Base-by-base conservation (phyloP, 768 basidiomycete genomes). In the Pleurotus platypus region DNA sequence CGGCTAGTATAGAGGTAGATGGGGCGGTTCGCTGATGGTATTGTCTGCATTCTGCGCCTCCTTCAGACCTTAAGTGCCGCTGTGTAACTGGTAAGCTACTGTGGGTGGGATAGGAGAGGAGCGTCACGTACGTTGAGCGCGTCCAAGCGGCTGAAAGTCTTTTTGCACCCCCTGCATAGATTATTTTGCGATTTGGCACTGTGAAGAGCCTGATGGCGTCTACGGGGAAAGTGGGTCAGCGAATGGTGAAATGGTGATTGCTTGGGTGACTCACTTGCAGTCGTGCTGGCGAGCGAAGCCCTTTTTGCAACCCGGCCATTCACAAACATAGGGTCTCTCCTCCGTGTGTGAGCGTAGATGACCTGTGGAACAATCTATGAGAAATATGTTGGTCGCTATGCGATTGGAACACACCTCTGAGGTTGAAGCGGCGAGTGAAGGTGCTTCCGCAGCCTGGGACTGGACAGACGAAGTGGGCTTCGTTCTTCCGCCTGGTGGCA, bases 251-350 rank as follows among this genome's bases (percentile, higher is more conserved):
- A 54, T 11, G 39, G 15, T 15, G 27, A 59, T 46, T 22, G 24
- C 42, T 15, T 22, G 39, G 13, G 7, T 24, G 24, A 85, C 89
- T 68, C 66, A 90, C 88, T 97, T 97, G 90, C 94, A 96, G 68
- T 98, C 94, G 70, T 98, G 94, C 69, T 95, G 92, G 46, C 94
- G 82, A 50, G 94, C 94, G 69, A 97, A 96, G 22, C 92, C 89
- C 69, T 97, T 98, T 68, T 89, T 90, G 70, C 94, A 98, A 27
- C 93, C 94, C 11, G 92, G 90, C 83, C 90, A 94, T 58, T 92
- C 88, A 70, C 94, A 97, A 58, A 92, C 84, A 72, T 93, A 98
- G 38, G 94, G 94, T 55, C 94, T 80, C 72, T 97, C 94, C 70
- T 96, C 94, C 6, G 94, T 96, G 71, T 98, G 94, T 15, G 94